Percentiles rank a stretch among this genome's conserved stretches.
Evolutionary conservation across 768 basidiomycete species (phyloP).

Genomic region (Tremella fuciformis): DNA sequence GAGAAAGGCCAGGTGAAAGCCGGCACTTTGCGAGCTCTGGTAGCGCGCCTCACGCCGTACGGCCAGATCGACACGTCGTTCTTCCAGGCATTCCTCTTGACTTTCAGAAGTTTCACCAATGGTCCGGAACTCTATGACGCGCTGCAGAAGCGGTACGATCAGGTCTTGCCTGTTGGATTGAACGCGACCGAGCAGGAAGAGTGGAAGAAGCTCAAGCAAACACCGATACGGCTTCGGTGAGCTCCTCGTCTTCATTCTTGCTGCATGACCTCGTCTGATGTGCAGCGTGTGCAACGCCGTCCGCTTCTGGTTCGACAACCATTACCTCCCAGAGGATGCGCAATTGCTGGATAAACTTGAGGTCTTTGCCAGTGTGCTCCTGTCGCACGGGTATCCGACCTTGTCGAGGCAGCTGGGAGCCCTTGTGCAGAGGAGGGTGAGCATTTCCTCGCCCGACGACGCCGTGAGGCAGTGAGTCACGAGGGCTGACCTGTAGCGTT

Average conservation of each 20-base stretch:
- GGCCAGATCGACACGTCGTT: conserved; percentile 79
- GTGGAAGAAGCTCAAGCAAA: conserved; percentile 83
- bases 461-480: too few species aligned
- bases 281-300: conserved; percentile 87
- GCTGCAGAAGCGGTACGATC: conserved; percentile 74
- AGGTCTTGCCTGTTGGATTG: conserved; percentile 69
- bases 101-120: conserved; percentile 89
- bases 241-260: too few species aligned
- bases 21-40: conserved; percentile 78
- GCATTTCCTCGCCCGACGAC: too few species aligned
- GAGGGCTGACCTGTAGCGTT: conserved; percentile 51
- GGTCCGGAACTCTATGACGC: conserved; percentile 77
- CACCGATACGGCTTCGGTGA: conserved; percentile 65
- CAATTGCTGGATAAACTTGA: conserved; percentile 78
- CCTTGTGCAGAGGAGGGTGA: conserved; percentile 76
- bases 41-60: conserved; percentile 87
- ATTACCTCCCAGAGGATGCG: conserved; percentile 72
- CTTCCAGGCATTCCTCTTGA: conserved; percentile 87
- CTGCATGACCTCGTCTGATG: not conserved
- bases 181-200: conserved; percentile 63
- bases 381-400: conserved; percentile 58
- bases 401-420: conserved; percentile 68
- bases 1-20: conserved; percentile 79
- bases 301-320: conserved; percentile 82
- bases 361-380: conserved; percentile 62